A percentile compares a stretch with the other conserved stretches of the same genome.
These are phyloP conservation scores for Ceriops zippeliana DNA, from an alignment of 345 rosid genomes.

Conservation along the genomic window DNA sequence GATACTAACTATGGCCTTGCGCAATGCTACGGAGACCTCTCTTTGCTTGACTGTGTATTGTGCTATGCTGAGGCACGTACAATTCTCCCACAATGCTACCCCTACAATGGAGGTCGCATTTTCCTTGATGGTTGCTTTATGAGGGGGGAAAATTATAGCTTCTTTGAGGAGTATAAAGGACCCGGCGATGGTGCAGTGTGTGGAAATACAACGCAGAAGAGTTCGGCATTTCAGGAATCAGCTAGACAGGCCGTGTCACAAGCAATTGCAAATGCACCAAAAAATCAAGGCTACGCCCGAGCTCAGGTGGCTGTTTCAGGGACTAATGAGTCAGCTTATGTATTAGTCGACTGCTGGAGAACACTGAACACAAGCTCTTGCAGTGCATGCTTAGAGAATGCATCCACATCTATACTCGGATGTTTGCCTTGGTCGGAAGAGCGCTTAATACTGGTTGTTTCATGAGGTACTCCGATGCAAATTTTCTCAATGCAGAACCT, in stretches of 20 bases:
- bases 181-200: constrained; percentile 55
- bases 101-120: constrained; percentile 68
- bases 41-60: constrained; percentile 71
- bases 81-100: constrained; percentile 83
- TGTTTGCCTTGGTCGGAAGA: constrained; percentile 90
- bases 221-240: constrained; percentile 35
- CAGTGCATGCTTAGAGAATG: constrained; percentile 61
- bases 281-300: constrained; percentile 48
- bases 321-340: constrained; percentile 52
- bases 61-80: constrained; percentile 93
- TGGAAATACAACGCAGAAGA: constrained; percentile 52
- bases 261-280: constrained; percentile 45
- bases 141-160: constrained; percentile 85
- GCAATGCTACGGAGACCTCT: constrained; percentile 86
- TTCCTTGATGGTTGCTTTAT: constrained; percentile 94
- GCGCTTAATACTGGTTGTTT: constrained; percentile 86
- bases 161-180: constrained; percentile 61
- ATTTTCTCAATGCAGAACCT: constrained; percentile 63
- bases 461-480: constrained; percentile 68
- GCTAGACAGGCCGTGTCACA: constrained; percentile 44
- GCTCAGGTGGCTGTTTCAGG: constrained; percentile 32
- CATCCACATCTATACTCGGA: constrained; percentile 48
- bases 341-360: constrained; percentile 82
- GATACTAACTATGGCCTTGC: constrained; percentile 73
- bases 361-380: constrained; percentile 59